A percentile compares a stretch with the other conserved stretches of the same genome.
Conservation (phyloP, 495 filamentous ascomycete genomes). For the Hypoxylon rickii region DNA sequence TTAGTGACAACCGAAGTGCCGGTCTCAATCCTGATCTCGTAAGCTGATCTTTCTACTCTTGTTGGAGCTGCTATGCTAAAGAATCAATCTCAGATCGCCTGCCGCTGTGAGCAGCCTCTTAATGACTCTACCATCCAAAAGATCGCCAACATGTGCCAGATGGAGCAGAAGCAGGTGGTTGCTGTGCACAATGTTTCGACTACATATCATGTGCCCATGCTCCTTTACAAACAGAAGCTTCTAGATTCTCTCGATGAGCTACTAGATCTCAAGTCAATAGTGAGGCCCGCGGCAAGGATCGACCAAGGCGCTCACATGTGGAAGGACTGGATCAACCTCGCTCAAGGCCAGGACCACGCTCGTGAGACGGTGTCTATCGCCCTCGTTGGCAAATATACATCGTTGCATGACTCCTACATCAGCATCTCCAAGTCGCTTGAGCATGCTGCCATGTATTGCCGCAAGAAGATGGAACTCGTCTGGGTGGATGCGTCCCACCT, state of each 20-base stretch:
- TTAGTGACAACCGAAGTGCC: constrained; percentile 76
- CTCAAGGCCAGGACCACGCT: constrained; percentile 60
- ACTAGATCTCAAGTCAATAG: constrained; percentile 61
- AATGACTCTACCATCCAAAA: constrained; percentile 78
- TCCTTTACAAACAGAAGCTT: constrained; percentile 80
- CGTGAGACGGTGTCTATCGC: constrained; percentile 77
- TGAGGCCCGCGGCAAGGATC: constrained; percentile 51
- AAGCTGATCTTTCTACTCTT: neutral
- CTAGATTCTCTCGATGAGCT: constrained; percentile 62
- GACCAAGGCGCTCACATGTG: constrained; percentile 69
- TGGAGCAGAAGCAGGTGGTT: constrained; percentile 78
- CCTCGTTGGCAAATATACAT: constrained; percentile 89
- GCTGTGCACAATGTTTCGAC: constrained; percentile 83
- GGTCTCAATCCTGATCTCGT: constrained; percentile 83
- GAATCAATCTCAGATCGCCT: constrained; percentile 68
- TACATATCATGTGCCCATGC: constrained; percentile 89
- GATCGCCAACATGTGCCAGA: constrained; percentile 84
- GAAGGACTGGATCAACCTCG: constrained; percentile 57
- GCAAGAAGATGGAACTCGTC: constrained; percentile 75
- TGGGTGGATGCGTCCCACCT: constrained; percentile 87
- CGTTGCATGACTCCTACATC: constrained; percentile 78
- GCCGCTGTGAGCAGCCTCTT: constrained; percentile 79
- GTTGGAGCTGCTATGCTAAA: constrained; percentile 2
- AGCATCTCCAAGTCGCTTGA: constrained; percentile 84
- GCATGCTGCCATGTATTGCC: constrained; percentile 86